Percentiles rank a stretch among this genome's conserved stretches.
Conservation (phyloP, 1,139 yeast genomes). For the Magnusiomyces magnusii region DNA sequence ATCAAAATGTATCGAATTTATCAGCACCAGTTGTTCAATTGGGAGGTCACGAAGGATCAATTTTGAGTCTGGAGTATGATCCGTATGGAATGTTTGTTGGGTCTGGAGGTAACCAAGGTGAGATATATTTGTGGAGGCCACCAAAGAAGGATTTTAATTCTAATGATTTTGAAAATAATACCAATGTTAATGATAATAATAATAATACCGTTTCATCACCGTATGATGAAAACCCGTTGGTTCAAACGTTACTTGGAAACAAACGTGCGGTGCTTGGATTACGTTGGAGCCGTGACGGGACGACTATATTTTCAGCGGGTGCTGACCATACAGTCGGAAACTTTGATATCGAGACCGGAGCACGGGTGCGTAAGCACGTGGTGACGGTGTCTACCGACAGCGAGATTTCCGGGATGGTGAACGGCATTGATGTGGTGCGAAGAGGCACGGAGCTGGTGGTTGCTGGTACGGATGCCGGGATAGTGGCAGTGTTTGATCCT, state of each 20-base stretch:
- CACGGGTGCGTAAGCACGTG: conserved; percentile 44
- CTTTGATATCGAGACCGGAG: conserved; percentile 53
- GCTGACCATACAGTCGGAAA: conserved; percentile 45
- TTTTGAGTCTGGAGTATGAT: conserved; percentile 30
- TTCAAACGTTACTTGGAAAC: conserved; percentile 43
- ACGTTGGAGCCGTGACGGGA: conserved; percentile 40
- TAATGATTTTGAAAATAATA: too few species aligned
- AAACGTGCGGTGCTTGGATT: conserved; percentile 45
- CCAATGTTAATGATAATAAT: neutral
- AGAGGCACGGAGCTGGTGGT: conserved; percentile 35
- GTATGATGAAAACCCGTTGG: conserved; percentile 31
- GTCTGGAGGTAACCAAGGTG: conserved; percentile 30
- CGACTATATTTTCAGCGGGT: conserved; percentile 37
- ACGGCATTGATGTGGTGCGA: conserved; percentile 40
- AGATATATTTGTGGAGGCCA: conserved; percentile 22
- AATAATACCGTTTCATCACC: neutral
- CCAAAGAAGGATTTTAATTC: neutral
- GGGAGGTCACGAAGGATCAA: conserved; percentile 14
- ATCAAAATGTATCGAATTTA: neutral
- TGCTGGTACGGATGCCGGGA: conserved; percentile 64
- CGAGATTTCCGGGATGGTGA: conserved; percentile 40
- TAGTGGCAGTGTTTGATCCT: conserved; percentile 52
- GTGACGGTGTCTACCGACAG: conserved; percentile 3
- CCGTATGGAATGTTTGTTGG: conserved; percentile 30
- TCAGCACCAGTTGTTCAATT: conserved; percentile 1